Conservation (phyloP, 1,284 basidiomycete species). For the Tranzscheliella williamsii region DNA sequence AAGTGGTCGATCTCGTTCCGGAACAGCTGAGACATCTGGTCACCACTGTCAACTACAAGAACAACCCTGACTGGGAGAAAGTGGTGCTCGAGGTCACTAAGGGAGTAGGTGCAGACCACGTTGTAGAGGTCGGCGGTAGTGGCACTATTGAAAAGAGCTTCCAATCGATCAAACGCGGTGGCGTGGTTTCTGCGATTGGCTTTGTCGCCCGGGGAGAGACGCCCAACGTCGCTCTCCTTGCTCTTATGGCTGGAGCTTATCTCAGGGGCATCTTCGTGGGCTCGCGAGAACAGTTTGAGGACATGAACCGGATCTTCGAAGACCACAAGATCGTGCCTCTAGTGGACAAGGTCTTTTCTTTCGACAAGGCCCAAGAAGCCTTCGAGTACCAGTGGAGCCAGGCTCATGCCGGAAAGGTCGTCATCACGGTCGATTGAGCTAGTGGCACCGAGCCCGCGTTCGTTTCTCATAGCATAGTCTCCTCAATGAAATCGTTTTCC, state of each 20-base stretch:
- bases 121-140: conserved; percentile 68
- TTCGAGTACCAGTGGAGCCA: conserved; percentile 63
- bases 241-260: conserved; percentile 22
- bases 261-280: conserved; percentile 62
- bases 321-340: conserved; percentile 64
- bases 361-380: conserved; percentile 65
- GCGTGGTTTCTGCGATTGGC: conserved; percentile 67
- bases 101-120: conserved; percentile 66
- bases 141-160: conserved; percentile 66
- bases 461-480: no score
- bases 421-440: conserved; percentile 29
- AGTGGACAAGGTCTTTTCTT: conserved; percentile 66
- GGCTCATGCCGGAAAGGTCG: conserved; percentile 49
- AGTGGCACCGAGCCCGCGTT: no score
- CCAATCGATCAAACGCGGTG: conserved; percentile 63
- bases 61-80: conserved; percentile 67
- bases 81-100: conserved; percentile 66
- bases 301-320: conserved; percentile 65
- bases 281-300: conserved; percentile 63
- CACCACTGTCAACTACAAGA: conserved; percentile 66
- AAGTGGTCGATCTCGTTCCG: conserved; percentile 46
- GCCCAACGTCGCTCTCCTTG: conserved; percentile 23
- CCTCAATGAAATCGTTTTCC: no score
- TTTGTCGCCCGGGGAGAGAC: conserved; percentile 59
- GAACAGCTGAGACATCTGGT: conserved; percentile 42